phyloP scores from a whole-genome alignment of 768 basidiomycete genomes.

The Lentinula edodes region DNA sequence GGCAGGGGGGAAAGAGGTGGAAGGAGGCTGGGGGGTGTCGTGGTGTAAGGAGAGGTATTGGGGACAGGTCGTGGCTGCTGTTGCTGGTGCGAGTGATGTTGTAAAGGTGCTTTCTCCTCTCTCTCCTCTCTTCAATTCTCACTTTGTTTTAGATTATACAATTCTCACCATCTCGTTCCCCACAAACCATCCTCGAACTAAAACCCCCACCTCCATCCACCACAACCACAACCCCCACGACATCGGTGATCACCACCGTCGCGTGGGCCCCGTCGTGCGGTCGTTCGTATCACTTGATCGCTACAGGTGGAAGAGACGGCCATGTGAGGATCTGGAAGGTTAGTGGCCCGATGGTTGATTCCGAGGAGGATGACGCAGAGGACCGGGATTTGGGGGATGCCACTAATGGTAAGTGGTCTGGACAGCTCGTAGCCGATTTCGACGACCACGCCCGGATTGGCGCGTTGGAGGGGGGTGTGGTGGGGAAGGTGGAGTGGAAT shows the following conservation, averaged over 20 bases:
- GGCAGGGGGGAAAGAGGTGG: constrained; percentile 74
- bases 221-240: neutral
- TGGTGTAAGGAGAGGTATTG: constrained; percentile 98
- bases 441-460: constrained; percentile 63
- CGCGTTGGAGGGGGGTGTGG: constrained; percentile 17
- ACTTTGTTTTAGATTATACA: constrained; percentile 57
- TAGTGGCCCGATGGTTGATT: constrained; percentile 44
- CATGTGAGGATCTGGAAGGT: constrained; percentile 88
- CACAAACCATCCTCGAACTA: constrained; percentile 56
- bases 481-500: constrained; percentile 89
- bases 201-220: constrained; percentile 38
- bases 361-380: constrained; percentile 38
- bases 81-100: constrained; percentile 63
- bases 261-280: constrained; percentile 95
- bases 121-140: neutral
- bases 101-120: constrained; percentile 57
- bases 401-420: constrained; percentile 83
- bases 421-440: constrained; percentile 76
- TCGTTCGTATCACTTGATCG: constrained; percentile 89
- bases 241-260: constrained; percentile 70
- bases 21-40: constrained; percentile 88
- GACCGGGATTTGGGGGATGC: no score
- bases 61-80: constrained; percentile 85
- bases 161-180: constrained; percentile 62
- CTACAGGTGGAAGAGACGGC: constrained; percentile 85